Evolutionary conservation across 495 filamentous ascomycete species (phyloP).

Genomic region (Tuber magnatum): DNA sequence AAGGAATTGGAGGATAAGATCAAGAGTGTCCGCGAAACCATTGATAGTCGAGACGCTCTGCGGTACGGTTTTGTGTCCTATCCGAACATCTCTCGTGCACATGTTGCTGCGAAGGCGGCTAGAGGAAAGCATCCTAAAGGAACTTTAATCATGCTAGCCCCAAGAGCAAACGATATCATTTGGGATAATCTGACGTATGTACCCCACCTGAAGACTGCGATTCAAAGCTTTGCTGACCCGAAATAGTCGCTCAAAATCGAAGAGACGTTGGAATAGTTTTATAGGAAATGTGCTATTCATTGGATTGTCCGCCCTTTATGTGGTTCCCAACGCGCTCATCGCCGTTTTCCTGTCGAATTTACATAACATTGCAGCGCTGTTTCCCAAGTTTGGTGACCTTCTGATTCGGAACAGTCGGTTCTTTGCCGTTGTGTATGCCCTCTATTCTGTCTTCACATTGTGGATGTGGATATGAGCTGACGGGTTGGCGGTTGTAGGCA

Average conservation of each 20-base stretch:
- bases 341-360: slow-evolving; percentile 88
- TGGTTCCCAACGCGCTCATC: slow-evolving; percentile 91
- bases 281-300: slow-evolving; percentile 77
- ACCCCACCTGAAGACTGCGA: slow-evolving; percentile 39
- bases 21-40: slow-evolving; percentile 66
- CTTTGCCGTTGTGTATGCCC: slow-evolving; percentile 66
- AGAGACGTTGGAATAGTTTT: slow-evolving; percentile 63
- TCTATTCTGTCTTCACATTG: not conserved
- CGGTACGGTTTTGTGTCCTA: slow-evolving; percentile 93
- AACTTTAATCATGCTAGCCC: slow-evolving; percentile 69
- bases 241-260: slow-evolving; percentile 42
- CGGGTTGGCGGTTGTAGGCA: slow-evolving; percentile 46
- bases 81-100: slow-evolving; percentile 76
- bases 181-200: slow-evolving; percentile 80
- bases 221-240: slow-evolving; percentile 4
- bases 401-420: slow-evolving; percentile 54
- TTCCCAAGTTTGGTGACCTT: slow-evolving; percentile 54
- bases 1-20: slow-evolving; percentile 74
- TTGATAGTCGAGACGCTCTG: slow-evolving; percentile 81
- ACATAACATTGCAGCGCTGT: slow-evolving; percentile 32
- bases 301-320: slow-evolving; percentile 75
- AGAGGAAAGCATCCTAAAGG: slow-evolving; percentile 75
- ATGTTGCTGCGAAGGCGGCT: slow-evolving; percentile 73
- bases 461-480: slow-evolving; percentile 12
- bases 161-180: slow-evolving; percentile 83